These are phyloP conservation scores for Globisporangium rhizosaccharum DNA, from an alignment of 352 stramenopile genomes.

Conservation along the genomic window DNA sequence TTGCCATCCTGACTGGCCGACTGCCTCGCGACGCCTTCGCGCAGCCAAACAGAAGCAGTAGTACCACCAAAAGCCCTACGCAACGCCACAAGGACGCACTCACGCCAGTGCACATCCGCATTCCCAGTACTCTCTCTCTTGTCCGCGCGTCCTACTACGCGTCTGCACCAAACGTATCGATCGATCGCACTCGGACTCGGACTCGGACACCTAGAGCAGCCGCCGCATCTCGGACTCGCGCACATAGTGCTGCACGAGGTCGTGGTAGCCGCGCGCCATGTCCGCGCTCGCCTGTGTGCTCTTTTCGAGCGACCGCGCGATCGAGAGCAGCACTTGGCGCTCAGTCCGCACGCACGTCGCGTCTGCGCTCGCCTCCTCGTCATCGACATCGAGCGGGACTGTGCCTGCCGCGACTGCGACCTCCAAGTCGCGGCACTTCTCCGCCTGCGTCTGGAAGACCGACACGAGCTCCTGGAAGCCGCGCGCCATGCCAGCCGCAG, in stretches of 20 bases:
- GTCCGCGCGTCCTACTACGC: neutral
- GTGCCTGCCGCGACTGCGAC: constrained; percentile 6
- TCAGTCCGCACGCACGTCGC: constrained; percentile 6
- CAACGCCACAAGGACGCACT: too few species aligned
- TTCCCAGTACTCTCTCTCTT: too few species aligned
- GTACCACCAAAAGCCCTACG: too few species aligned
- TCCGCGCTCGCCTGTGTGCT: constrained; percentile 37
- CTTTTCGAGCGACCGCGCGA: constrained; percentile 37
- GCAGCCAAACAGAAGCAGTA: too few species aligned
- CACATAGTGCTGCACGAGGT: constrained; percentile 29
- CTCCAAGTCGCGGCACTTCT: constrained; percentile 19
- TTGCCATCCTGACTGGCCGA: too few species aligned
- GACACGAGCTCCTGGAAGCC: constrained; percentile 36
- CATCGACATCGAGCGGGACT: constrained; percentile 3
- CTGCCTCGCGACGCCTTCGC: too few species aligned
- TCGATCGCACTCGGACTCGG: too few species aligned
- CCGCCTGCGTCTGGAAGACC: constrained; percentile 29
- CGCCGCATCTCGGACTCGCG: constrained; percentile 12
- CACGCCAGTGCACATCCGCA: too few species aligned
- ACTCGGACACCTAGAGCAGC: neutral
- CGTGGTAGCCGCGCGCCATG: constrained; percentile 36
- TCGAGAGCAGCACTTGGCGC: constrained; percentile 26
- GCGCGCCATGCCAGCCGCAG: constrained; percentile 35
- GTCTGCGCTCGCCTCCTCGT: too few species aligned
- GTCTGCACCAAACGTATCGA: neutral